Evolutionary conservation across 495 filamentous ascomycete species (phyloP).

Genomic region (Penicillium odoratum): DNA sequence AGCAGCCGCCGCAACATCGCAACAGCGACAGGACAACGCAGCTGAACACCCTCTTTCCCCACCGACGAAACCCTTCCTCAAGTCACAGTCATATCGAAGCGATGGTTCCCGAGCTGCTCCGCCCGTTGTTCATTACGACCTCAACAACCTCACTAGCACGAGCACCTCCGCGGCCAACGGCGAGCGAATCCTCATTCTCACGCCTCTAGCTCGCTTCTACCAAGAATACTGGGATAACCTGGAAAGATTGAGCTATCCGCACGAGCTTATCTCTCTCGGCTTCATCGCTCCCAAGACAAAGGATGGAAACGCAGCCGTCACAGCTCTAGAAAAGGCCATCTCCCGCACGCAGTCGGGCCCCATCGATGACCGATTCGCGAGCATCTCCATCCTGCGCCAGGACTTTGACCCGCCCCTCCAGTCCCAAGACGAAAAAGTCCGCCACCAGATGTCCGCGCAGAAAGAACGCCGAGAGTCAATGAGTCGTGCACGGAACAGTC

Average conservation of each 20-base stretch:
- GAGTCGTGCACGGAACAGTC: conserved; percentile 87
- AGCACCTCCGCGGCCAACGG: conserved; percentile 68
- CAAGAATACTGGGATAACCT: conserved; percentile 94
- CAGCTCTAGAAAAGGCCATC: conserved; percentile 80
- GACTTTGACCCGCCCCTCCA: conserved; percentile 83
- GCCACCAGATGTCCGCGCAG: conserved; percentile 88
- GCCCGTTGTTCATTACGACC: conserved; percentile 90
- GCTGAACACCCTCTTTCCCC: conserved; percentile 77
- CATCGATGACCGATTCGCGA: conserved; percentile 80
- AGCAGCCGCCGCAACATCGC: conserved; percentile 36
- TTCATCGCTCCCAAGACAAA: conserved; percentile 93
- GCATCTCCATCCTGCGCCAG: conserved; percentile 89
- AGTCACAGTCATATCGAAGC: conserved; percentile 56
- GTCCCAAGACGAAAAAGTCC: conserved; percentile 82
- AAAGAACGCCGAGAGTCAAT: conserved; percentile 84
- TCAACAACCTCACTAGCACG: conserved; percentile 89
- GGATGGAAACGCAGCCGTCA: conserved; percentile 81
- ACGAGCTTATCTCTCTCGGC: conserved; percentile 90
- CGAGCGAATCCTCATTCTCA: conserved; percentile 88
- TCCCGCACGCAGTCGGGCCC: conserved; percentile 77
- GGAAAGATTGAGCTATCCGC: conserved; percentile 80
- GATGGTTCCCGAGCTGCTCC: conserved; percentile 62
- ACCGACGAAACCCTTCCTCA: conserved; percentile 79
- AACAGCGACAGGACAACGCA: conserved; percentile 55
- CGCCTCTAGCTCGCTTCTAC: conserved; percentile 91